Evolutionary conservation across 495 filamentous ascomycete genomes (phyloP), one percentile per base, ranked within the genome.

Genomic region (Penicillium paxilli): DNA sequence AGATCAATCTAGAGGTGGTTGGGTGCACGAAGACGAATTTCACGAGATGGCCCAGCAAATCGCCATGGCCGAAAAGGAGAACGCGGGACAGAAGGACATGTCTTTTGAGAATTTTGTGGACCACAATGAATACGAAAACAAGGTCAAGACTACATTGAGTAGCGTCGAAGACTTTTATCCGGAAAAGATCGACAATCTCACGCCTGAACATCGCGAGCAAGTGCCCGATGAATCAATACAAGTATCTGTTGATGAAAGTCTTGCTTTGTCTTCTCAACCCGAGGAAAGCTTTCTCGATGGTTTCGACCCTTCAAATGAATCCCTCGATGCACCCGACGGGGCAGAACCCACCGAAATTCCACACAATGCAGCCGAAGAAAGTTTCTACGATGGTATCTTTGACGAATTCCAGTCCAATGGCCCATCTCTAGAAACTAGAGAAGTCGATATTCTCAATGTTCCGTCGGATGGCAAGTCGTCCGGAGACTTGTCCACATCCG

Each of bases 1-100:
- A 46, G 80, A 87, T 50, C 80, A 84, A 16, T 73, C 84, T 32
- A 79, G 79, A 48, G 82, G 82, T 19, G 85, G 84, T 5, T 98
- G 94, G 94, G 86, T 96, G 20, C 92, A 96, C 62, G 92, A 96
- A 70, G 88, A 89, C 52, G 92, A 96, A 53, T 91, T 86, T 65
- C 78, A 81, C 20, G 75, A 84, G 25, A 77, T 87, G 62, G 71
- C 92, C 2, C 66, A 77, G 38, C 67, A 72, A 17, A 75, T 92
- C 26, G 80, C 87, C 16, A 59, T 68, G 1, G 75, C 89, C 28
- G 94, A 96, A 67, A 78, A 69, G 49, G 65, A 56, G 19, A 75
- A 77, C 24, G 76, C 71, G 35, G 73, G 80, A 47, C 76, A 70
- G 0, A 64, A 60, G 16, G 68, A 74, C 0, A 32, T 83, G 0